Conservation (phyloP, 768 basidiomycete genomes). For the Leccinum fibrillosum region DNA sequence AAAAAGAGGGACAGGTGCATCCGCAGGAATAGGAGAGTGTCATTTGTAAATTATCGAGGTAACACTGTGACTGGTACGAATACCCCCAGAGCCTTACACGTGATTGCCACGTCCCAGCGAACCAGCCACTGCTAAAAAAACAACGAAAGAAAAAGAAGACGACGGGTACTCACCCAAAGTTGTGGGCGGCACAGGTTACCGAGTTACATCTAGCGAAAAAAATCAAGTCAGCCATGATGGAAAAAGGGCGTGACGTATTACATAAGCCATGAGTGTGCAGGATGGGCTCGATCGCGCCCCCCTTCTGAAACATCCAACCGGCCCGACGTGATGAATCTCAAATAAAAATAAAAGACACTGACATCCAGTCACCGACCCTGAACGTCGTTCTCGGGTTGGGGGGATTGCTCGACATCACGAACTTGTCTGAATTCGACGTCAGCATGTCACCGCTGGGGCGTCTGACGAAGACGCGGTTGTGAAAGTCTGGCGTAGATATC, state of each 20-base stretch:
- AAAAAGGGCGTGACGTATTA: constrained; percentile 6
- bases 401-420: constrained; percentile 64
- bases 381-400: constrained; percentile 68
- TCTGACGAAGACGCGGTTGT: constrained; percentile 17
- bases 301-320: constrained; percentile 11
- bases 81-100: constrained; percentile 1
- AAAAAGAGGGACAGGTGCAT: constrained; percentile 5
- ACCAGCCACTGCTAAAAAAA: constrained; percentile 1
- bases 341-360: constrained; percentile 35
- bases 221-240: constrained; percentile 6
- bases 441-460: not conserved
- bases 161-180: constrained; percentile 68
- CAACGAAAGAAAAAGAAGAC: constrained; percentile 5
- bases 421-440: constrained; percentile 31
- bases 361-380: constrained; percentile 77
- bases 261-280: not conserved
- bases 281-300: constrained; percentile 13
- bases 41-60: constrained; percentile 27
- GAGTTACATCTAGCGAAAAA: constrained; percentile 53
- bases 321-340: constrained; percentile 11
- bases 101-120: not conserved
- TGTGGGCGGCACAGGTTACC: constrained; percentile 73
- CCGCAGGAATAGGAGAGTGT: constrained; percentile 27
- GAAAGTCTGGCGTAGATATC: constrained; percentile 32
- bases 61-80: constrained; percentile 18